These are phyloP conservation scores for Colletotrichum brevisporum DNA, from an alignment of 2,329 filamentous ascomycete genomes.

Conservation along the genomic window DNA sequence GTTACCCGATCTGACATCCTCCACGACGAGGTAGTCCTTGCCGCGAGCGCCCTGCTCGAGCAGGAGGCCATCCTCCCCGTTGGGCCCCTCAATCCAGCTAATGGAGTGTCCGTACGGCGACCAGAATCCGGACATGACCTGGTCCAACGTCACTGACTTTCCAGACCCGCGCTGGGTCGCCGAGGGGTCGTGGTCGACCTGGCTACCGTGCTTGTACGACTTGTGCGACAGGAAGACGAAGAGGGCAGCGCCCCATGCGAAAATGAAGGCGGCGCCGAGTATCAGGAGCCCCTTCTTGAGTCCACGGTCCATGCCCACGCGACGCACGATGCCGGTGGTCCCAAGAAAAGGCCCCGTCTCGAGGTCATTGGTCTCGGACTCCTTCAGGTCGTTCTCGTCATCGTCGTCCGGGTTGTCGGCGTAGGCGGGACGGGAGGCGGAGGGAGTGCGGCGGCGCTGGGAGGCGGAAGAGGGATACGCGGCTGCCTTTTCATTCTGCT, in stretches of 20 bases:
- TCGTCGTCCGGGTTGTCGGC: constrained; percentile 57
- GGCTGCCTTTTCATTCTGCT: constrained; percentile 59
- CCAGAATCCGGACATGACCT: constrained; percentile 78
- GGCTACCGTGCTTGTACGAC: constrained; percentile 74
- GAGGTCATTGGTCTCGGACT: constrained; percentile 58
- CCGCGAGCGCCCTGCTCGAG: constrained; percentile 77
- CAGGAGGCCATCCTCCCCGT: constrained; percentile 86
- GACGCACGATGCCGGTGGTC: constrained; percentile 52
- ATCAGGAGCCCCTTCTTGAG: constrained; percentile 75
- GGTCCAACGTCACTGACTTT: constrained; percentile 80
- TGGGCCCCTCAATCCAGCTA: constrained; percentile 81
- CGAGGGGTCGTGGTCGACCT: constrained; percentile 76
- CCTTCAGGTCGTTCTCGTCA: constrained; percentile 54
- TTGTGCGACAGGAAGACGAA: constrained; percentile 76
- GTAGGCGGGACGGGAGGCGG: constrained; percentile 46
- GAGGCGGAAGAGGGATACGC: constrained; percentile 42
- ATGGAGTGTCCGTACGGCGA: constrained; percentile 74
- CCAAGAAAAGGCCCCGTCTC: constrained; percentile 68
- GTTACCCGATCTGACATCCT: constrained; percentile 76
- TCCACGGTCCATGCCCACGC: constrained; percentile 74
- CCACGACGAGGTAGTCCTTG: constrained; percentile 85
- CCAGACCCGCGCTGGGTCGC: constrained; percentile 76
- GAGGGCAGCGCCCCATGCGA: constrained; percentile 78
- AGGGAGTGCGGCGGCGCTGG: constrained; percentile 28
- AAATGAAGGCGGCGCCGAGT: constrained; percentile 70